Conservation (phyloP, 495 filamentous ascomycete genomes). For the Sordaria brevicollis region DNA sequence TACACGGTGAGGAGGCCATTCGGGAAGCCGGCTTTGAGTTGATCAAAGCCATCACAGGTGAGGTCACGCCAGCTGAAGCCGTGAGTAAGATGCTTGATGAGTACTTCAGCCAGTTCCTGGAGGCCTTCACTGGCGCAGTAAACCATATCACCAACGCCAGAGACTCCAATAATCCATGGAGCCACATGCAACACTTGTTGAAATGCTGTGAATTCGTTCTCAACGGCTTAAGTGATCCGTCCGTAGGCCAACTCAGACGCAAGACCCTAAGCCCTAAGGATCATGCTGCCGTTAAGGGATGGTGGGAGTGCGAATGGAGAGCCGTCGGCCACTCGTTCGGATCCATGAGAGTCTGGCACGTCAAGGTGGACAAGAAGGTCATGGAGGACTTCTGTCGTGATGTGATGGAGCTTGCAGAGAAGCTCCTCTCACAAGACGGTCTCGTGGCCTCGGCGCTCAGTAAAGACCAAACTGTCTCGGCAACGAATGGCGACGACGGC, state of each 20-base stretch:
- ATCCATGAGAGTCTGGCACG: slow-evolving; percentile 70
- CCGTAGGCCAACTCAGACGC: slow-evolving; percentile 67
- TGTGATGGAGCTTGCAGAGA: slow-evolving; percentile 84
- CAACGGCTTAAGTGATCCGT: slow-evolving; percentile 69
- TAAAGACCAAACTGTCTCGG: slow-evolving; percentile 22
- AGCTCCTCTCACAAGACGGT: slow-evolving; percentile 70
- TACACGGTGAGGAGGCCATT: slow-evolving; percentile 55
- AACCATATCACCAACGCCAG: slow-evolving; percentile 43
- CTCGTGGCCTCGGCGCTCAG: slow-evolving; percentile 61
- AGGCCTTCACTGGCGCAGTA: slow-evolving; percentile 27
- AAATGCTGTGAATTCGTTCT: slow-evolving; percentile 67
- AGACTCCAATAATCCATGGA: slow-evolving; percentile 44
- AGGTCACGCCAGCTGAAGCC: slow-evolving; percentile 61
- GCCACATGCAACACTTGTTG: slow-evolving; percentile 58
- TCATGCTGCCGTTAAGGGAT: slow-evolving; percentile 50
- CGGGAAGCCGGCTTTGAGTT: slow-evolving; percentile 68
- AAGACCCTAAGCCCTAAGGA: slow-evolving; percentile 50
- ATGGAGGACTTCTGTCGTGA: slow-evolving; percentile 92
- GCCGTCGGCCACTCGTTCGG: slow-evolving; percentile 70
- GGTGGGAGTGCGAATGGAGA: slow-evolving; percentile 80
- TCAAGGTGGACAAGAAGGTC: slow-evolving; percentile 52
- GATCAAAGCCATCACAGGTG: slow-evolving; percentile 65
- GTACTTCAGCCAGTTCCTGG: slow-evolving; percentile 38
- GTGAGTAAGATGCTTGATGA: slow-evolving; percentile 57
- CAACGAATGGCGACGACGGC: slow-evolving; percentile 32